Conservation (phyloP, 75 land plant species). For the Azolla pinnata region DNA sequence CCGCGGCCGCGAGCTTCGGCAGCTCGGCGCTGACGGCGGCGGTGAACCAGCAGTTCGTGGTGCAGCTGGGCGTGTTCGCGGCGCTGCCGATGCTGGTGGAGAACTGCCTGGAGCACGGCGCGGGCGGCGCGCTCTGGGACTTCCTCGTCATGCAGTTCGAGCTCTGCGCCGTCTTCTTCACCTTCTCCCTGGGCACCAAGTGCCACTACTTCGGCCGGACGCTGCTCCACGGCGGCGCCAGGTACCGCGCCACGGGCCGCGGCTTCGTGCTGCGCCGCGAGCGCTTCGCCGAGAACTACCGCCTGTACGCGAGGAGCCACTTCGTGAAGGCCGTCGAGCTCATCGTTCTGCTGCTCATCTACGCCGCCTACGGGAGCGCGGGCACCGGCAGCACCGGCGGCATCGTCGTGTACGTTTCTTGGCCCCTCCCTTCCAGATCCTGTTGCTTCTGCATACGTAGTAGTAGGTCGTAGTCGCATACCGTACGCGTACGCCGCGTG, state of each 20-base stretch:
- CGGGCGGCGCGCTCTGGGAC: slow-evolving; percentile 23
- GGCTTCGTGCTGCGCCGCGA: slow-evolving; percentile 34
- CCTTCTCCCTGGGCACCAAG: slow-evolving; percentile 35
- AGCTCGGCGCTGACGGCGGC: slow-evolving; percentile 28
- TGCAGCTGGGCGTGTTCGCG: slow-evolving; percentile 29
- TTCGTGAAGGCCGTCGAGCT: slow-evolving; percentile 32
- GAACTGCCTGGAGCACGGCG: slow-evolving; percentile 26
- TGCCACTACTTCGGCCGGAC: slow-evolving; percentile 33
- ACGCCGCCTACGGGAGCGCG: slow-evolving; percentile 19
- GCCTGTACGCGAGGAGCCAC: slow-evolving; percentile 31
- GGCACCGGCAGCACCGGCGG: slow-evolving; percentile 43
- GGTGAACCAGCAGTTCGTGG: slow-evolving; percentile 33
- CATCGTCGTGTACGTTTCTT: too few relatives aligned
- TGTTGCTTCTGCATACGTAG: too few relatives aligned
- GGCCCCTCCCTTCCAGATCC: too few relatives aligned
- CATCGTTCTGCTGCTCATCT: slow-evolving; percentile 21
- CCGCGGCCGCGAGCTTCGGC: slow-evolving; percentile 6
- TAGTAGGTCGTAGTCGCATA: too few relatives aligned
- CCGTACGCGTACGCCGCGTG: too few relatives aligned
- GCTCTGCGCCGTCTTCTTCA: slow-evolving; percentile 31
- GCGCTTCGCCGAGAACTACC: slow-evolving; percentile 27
- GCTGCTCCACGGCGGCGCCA: slow-evolving; percentile 36
- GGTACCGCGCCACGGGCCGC: slow-evolving; percentile 37
- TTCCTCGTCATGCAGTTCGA: slow-evolving; percentile 32
- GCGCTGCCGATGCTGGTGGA: slow-evolving; percentile 39